Conservation (phyloP, 306 rosid species). For the Malus domestica region DNA sequence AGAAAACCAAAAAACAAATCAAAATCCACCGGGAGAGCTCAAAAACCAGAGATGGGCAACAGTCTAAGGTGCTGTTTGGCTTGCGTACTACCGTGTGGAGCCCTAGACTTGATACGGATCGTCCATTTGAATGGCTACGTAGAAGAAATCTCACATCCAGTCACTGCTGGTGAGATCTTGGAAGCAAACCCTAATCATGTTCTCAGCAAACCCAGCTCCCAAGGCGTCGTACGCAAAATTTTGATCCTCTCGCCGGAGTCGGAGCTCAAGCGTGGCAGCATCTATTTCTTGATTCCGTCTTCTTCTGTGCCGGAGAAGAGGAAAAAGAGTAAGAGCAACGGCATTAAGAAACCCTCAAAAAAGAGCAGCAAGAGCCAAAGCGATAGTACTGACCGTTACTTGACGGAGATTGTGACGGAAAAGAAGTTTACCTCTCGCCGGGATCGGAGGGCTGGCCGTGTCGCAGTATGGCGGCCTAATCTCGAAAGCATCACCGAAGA, state of each 20-base stretch:
- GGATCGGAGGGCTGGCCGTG: conserved; percentile 47
- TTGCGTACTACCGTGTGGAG: conserved; percentile 94
- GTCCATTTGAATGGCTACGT: conserved; percentile 84
- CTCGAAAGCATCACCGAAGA: conserved; percentile 73
- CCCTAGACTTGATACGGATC: conserved; percentile 75
- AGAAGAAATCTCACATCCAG: conserved; percentile 60
- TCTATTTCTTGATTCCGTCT: conserved; percentile 78
- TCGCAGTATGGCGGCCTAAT: conserved; percentile 61
- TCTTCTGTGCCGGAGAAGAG: conserved; percentile 48
- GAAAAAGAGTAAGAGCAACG: conserved; percentile 25
- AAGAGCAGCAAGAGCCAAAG: conserved; percentile 14
- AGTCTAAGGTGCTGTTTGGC: conserved; percentile 90
- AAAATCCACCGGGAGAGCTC: neutral
- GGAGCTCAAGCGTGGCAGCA: conserved; percentile 78
- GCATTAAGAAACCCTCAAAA: conserved; percentile 23
- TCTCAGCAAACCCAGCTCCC: conserved; percentile 71
- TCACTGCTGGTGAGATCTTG: conserved; percentile 73
- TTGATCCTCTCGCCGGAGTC: conserved; percentile 74
- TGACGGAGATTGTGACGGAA: conserved; percentile 19
- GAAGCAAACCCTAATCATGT: conserved; percentile 72
- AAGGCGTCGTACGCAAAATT: conserved; percentile 67
- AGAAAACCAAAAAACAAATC: neutral
- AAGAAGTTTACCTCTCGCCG: conserved; percentile 49
- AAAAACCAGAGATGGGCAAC: conserved; percentile 55
- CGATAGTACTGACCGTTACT: conserved; percentile 1